Percentiles rank a stretch among this genome's conserved stretches.
These are phyloP conservation scores for Lanmaoa rubissima DNA, from an alignment of 768 basidiomycete species.

Conservation along the genomic window DNA sequence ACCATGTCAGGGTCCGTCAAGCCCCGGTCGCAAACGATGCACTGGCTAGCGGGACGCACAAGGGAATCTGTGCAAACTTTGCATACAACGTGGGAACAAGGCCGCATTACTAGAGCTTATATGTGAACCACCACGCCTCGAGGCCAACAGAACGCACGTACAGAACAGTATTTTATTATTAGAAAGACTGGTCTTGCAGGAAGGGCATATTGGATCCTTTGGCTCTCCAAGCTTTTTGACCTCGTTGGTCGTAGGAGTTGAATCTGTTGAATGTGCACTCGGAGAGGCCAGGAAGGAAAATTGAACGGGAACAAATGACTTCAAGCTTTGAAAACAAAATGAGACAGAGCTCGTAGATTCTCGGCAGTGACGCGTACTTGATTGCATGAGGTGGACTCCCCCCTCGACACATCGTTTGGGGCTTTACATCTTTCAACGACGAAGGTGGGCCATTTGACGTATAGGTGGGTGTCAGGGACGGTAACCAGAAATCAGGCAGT, in stretches of 20 bases:
- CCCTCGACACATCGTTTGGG: constrained; percentile 87
- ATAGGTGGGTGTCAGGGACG: constrained; percentile 85
- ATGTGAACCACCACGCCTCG: background rate
- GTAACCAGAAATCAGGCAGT: constrained; percentile 97
- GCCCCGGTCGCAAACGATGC: constrained; percentile 78
- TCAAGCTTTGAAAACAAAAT: constrained; percentile 52
- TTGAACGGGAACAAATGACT: constrained; percentile 77
- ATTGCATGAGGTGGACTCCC: constrained; percentile 76
- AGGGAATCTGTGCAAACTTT: constrained; percentile 89
- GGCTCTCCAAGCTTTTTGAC: constrained; percentile 50
- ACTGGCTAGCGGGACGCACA: constrained; percentile 73
- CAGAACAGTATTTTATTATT: constrained; percentile 72
- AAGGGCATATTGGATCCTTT: constrained; percentile 73
- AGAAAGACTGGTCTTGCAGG: constrained; percentile 81
- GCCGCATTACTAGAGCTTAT: constrained; percentile 60
- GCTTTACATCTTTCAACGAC: constrained; percentile 75
- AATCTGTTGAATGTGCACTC: constrained; percentile 37
- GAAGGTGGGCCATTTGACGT: constrained; percentile 57
- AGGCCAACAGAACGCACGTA: constrained; percentile 37
- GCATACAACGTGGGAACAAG: constrained; percentile 91
- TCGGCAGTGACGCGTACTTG: constrained; percentile 48
- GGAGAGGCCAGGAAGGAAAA: constrained; percentile 56
- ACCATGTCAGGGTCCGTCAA: constrained; percentile 72
- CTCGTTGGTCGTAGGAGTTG: constrained; percentile 36
- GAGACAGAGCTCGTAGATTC: background rate